These are phyloP conservation scores for Haplosporangium sp. DNA, from an alignment of 371 early-diverging fungal species.

Conservation along the genomic window DNA sequence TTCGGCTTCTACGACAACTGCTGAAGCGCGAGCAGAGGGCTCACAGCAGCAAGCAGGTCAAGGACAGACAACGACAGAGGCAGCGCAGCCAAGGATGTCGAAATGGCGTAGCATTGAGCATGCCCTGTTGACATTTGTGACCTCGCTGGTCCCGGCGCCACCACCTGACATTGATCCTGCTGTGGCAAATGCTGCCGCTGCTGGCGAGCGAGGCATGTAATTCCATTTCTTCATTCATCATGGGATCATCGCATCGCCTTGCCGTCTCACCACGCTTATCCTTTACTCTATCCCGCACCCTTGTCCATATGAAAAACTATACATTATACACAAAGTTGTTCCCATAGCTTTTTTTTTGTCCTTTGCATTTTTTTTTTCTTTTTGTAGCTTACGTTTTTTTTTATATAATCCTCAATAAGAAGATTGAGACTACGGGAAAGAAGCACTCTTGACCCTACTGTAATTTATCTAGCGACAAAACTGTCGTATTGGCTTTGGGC, in stretches of 20 bases:
- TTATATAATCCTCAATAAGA: no score
- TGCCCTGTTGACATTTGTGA: constrained; percentile 49
- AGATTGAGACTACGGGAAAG: no score
- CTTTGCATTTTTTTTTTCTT: neutral
- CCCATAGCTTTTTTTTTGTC: neutral
- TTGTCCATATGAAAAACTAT: neutral
- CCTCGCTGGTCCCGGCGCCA: constrained; percentile 49
- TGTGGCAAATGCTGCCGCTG: constrained; percentile 38
- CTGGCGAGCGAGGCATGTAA: constrained; percentile 48
- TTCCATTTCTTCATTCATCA: neutral
- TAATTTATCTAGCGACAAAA: constrained; percentile 25
- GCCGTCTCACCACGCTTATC: no score
- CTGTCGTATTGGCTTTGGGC: constrained; percentile 35
- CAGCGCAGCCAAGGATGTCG: constrained; percentile 31
- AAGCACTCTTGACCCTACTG: no score
- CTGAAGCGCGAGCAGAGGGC: neutral
- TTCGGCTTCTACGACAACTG: neutral
- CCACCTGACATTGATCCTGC: constrained; percentile 52
- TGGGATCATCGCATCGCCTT: no score
- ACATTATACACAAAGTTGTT: neutral
- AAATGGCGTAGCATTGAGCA: constrained; percentile 46
- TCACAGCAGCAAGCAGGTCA: neutral
- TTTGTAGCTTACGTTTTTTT: neutral
- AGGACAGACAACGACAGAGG: constrained; percentile 5
- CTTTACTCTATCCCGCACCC: no score